Base-by-base conservation (phyloP, 2,329 filamentous ascomycete species). In the Aureobasidium vineae region DNA sequence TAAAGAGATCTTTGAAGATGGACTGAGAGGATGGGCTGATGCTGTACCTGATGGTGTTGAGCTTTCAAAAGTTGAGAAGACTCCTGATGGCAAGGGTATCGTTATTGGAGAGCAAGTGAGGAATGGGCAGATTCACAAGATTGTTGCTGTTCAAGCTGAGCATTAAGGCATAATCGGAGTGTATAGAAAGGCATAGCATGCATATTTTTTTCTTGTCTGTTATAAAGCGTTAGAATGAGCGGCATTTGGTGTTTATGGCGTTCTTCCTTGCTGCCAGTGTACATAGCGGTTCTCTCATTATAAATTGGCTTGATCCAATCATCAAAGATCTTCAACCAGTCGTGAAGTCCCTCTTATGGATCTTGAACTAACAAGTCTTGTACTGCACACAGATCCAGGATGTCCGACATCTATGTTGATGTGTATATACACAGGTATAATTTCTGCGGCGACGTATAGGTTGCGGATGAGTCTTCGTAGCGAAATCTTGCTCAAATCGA, bases 131-230 rank as follows among this genome's bases (percentile, higher is more conserved):
- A 50, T 65, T 19, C 45, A 43, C 11, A 57, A 54, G 40, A 50
- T 65, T 28, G 50, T 57, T 19, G 49, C 41, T 36, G 49, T 54
- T 16, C n/a, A 28, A 28, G 8, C 49, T 40, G 49, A 23, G 36
- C n/a, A 70, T 26, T 65, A 73, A 70, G 69, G 43, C n/a, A 68
- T 28, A 69, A 69, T 11, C 10, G 41, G 15, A 2, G 31, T 4
- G 10, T 13, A 26, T 45, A 28, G 36, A 47, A 10, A 31, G 21
- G 40, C 16, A 45, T 31, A 45, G 43, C 47, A 50, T 50, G 15
- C 15, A 19, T 50, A 13, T 13, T 50, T 49, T 26, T 23, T 2
- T 23, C 23, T 23, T 45, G 13, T 4, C 8, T 26, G 13, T 53
- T 28, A 15, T 2, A 19, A 21, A 43, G 38, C 33, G 31, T 10